Base-by-base conservation (phyloP, 768 basidiomycete genomes). In the Saitozyma podzolica region DNA sequence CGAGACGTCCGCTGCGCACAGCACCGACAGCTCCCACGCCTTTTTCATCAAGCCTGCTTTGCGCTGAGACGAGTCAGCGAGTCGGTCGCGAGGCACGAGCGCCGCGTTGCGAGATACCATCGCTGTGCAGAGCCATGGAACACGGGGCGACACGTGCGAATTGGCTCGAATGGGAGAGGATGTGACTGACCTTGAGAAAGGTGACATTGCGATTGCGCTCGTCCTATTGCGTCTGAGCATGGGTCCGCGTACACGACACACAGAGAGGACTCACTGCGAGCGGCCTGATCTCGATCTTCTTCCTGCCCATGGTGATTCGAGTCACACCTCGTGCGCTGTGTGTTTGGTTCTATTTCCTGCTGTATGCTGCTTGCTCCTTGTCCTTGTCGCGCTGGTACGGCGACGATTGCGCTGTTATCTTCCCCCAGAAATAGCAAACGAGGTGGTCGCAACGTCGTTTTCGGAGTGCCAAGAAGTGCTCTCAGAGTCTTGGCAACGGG, bases 41-140 rank as follows among this genome's bases (percentile, higher is more conserved):
- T 79, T 79, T 65, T 79, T 79, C 74, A 79, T 76, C 61, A 79
- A 52, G 20, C 78, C 78, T 8, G 76, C 76, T 69, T 79, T 79
- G 11, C 78, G 68, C 74, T 76, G 48, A 1, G 14, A 61, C 39
- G 13, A 11, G 51, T 47, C 47, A 64, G 42, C 20, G 42, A n/a
- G 6, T 17, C 19, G 40, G 11, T 37, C 45, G 47, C 29, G 37
- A 40, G 48, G 42, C 39, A 50, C n/a, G 50, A 40, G 14, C 10
- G 53, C 2, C 40, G 39, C 39, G 19, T 13, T 51, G 40, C 19
- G 16, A 14, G 10, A 55, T n/a, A 37, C 51, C 51, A 29, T 13
- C 51, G 29, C n/a, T 37, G 29, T 4, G 29, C 29, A 29, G 29
- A 29, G 29, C 54, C 16, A 8, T n/a, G 29, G 11, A 56, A 40